Base-by-base conservation (phyloP, 2,329 filamentous ascomycete species). In the Pestalotiopsis fici region DNA sequence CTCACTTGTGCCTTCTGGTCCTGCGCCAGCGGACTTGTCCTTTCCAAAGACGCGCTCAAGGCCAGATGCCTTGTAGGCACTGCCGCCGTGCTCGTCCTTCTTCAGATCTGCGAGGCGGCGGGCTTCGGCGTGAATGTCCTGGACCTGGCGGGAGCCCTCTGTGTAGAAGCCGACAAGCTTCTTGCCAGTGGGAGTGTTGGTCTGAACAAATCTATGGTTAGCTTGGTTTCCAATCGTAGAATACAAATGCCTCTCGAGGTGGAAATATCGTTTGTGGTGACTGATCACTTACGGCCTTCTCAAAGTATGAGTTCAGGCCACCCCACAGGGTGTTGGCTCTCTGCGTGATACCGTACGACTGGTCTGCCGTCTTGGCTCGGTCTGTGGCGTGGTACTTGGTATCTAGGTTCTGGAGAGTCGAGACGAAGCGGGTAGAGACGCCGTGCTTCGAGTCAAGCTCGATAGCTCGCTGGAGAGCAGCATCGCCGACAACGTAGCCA, bases 61-160 rank as follows among this genome's bases (percentile, higher is more conserved):
- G 2, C 87, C 87, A 7, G 86, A 78, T 2, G 87, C 84, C 82
- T 88, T 88, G 79, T 88, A 85, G 59, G 89, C 87, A 70, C 83
- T 88, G 63, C 85, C 86, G 23, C 87, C 87, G 59, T 84, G 79
- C 78, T 88, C 85, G 69, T 89, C 81, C 78, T 89, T 90, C 91
- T 98, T 98, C 72, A 99, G 81, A 71, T 97, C 90, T 62, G 95
- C 95, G 65, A 99, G 86, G 73, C 96, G 90, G 70, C 91, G 88
- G 37, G 96, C 96, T 86, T 99, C 96, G 70, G 86, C 87, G 82
- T 99, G 96, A 59, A 99, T 96, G 78, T 99, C 96, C 74, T 94
- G 87, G 37, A 98, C 94, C 82, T 98, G 95, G 83, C 94, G 94
- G 78, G 92, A 90, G 70, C 93, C 88, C 73, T 93, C 86, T 7